A percentile compares a stretch with the other conserved stretches of the same genome.
These are phyloP conservation scores for Dillenia turbinata DNA, from an alignment of 164 flowering plant genomes.

Conservation along the genomic window DNA sequence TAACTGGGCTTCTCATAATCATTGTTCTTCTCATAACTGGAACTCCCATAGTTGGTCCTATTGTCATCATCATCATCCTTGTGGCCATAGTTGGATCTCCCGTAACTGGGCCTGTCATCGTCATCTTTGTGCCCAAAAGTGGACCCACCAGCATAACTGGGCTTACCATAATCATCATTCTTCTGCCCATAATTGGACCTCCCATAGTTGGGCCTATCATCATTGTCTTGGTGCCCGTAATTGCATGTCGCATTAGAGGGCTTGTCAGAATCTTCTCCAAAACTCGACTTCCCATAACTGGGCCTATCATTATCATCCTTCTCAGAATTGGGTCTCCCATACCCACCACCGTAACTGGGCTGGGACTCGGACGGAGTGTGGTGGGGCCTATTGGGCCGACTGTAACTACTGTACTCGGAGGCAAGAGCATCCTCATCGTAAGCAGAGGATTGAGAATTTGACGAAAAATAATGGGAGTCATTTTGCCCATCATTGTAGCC, in stretches of 20 bases:
- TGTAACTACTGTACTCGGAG: too few relatives aligned
- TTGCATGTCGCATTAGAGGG: too few relatives aligned
- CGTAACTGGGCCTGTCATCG: conserved; percentile 12
- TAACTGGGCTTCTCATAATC: conserved; percentile 18
- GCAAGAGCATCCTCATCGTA: too few relatives aligned
- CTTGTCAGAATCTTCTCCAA: neutral
- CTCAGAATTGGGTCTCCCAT: conserved; percentile 2
- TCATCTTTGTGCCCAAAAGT: neutral
- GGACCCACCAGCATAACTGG: neutral
- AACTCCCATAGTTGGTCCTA: neutral
- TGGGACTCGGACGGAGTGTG: too few relatives aligned
- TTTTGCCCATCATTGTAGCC: too few relatives aligned
- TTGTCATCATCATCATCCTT: too few relatives aligned
- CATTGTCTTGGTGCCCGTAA: too few relatives aligned
- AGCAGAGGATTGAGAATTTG: too few relatives aligned
- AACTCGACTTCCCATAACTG: neutral
- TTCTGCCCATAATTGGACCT: conserved; percentile 10
- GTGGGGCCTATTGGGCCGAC: too few relatives aligned
- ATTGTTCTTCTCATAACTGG: conserved; percentile 16
- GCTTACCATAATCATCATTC: neutral
- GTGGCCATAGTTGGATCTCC: neutral
- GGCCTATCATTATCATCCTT: neutral
- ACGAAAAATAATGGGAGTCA: too few relatives aligned
- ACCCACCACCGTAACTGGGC: neutral
- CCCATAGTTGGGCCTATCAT: conserved; percentile 10